phyloP scores from a whole-genome alignment of 495 filamentous ascomycete species.

The Polyplosphaeria fusca region DNA sequence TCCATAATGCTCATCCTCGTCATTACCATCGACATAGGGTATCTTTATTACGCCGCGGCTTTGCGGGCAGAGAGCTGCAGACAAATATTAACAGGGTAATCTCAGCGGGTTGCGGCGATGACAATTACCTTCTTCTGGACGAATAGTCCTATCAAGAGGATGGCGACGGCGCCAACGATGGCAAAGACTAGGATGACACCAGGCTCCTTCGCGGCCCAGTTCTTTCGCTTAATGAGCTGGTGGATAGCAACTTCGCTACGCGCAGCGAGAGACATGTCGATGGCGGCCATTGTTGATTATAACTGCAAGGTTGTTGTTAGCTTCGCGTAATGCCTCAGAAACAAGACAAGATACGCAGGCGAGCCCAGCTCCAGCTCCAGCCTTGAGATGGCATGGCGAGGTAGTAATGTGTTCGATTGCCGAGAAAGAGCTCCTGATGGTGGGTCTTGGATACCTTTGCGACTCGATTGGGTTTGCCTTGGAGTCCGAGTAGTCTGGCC shows the following conservation, averaged over 20 bases:
- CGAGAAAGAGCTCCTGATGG: background rate
- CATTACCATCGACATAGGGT: slow-evolving; percentile 11
- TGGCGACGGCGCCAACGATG: slow-evolving; percentile 50
- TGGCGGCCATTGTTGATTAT: slow-evolving; percentile 41
- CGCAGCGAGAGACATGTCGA: slow-evolving; percentile 36
- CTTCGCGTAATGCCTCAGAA: background rate
- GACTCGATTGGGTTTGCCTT: slow-evolving; percentile 1
- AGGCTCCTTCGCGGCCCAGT: slow-evolving; percentile 51
- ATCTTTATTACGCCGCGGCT: slow-evolving; percentile 14
- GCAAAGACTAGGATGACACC: slow-evolving; percentile 55
- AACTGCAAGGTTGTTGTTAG: background rate
- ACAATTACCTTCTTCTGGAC: slow-evolving; percentile 46
- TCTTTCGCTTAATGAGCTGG: slow-evolving; percentile 44
- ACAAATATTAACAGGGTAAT: slow-evolving; percentile 37
- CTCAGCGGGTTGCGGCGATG: background rate
- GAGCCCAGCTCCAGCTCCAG: too few relatives aligned
- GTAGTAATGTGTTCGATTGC: background rate
- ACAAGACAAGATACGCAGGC: too few relatives aligned
- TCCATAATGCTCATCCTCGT: background rate
- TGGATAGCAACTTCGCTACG: slow-evolving; percentile 26
- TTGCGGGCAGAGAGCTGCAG: slow-evolving; percentile 19
- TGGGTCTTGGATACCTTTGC: slow-evolving; percentile 19
- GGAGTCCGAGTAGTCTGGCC: slow-evolving; percentile 1
- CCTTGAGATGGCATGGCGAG: background rate
- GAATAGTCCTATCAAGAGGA: slow-evolving; percentile 47